Evolutionary conservation across 768 basidiomycete species (phyloP).

Genomic region (Lentinula aciculospora): DNA sequence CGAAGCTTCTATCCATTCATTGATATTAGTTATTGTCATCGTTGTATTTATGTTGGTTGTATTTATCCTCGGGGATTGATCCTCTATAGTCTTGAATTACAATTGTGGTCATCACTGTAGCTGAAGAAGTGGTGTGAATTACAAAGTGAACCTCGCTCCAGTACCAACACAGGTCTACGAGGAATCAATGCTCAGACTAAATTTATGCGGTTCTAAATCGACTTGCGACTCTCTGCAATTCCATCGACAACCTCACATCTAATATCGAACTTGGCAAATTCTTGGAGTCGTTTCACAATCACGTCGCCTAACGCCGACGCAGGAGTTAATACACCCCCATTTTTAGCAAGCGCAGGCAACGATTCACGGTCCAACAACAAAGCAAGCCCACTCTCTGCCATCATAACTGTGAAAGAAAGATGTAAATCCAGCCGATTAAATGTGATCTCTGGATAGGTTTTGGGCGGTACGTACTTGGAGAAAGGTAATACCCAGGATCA

Average conservation of each 20-base stretch:
- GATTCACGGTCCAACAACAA: constrained; percentile 44
- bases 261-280: background rate
- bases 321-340: constrained; percentile 82
- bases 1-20: too few species aligned
- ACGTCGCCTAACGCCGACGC: constrained; percentile 78
- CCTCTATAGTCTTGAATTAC: too few species aligned
- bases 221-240: background rate
- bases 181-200: background rate
- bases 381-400: constrained; percentile 74
- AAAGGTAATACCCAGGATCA: constrained; percentile 70
- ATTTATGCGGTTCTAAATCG: background rate
- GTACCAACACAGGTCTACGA: too few species aligned
- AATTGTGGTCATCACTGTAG: too few species aligned
- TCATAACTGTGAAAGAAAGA: constrained; percentile 46
- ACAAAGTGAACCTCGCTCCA: too few species aligned
- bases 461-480: constrained; percentile 36
- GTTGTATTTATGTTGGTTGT: too few species aligned
- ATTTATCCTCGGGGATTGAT: too few species aligned
- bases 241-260: background rate
- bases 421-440: constrained; percentile 8
- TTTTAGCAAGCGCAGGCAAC: constrained; percentile 50
- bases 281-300: constrained; percentile 54
- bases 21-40: too few species aligned
- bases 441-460: background rate
- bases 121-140: too few species aligned